These are phyloP conservation scores for Daucus carota DNA, from an alignment of 129 eudicot genomes.

Conservation along the genomic window DH1_v3.0 NC_030383.2:12113001-12113500, in stretches of 20 bases:
- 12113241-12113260: slow-evolving; percentile 45
- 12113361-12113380: slow-evolving; percentile 57
- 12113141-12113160: too few species aligned
- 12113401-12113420: too few species aligned
- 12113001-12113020: neutral
- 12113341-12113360: slow-evolving; percentile 25
- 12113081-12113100: too few species aligned
- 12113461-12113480: too few species aligned
- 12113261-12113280: slow-evolving; percentile 57
- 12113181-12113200: neutral
- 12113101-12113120: neutral
- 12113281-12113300: slow-evolving; percentile 38
- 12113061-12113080: slow-evolving; percentile 7
- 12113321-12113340: slow-evolving; percentile 17
- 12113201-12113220: neutral
- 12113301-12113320: slow-evolving; percentile 46
- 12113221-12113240: slow-evolving; percentile 2
- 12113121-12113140: neutral
- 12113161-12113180: too few species aligned
- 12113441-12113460: too few species aligned
- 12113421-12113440: too few species aligned
- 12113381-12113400: slow-evolving; percentile 38
- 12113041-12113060: neutral
- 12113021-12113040: slow-evolving; percentile 1
- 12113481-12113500: too few species aligned